Base-by-base conservation (phyloP, 495 filamentous ascomycete species). In the Trichoderma reesei region DNA sequence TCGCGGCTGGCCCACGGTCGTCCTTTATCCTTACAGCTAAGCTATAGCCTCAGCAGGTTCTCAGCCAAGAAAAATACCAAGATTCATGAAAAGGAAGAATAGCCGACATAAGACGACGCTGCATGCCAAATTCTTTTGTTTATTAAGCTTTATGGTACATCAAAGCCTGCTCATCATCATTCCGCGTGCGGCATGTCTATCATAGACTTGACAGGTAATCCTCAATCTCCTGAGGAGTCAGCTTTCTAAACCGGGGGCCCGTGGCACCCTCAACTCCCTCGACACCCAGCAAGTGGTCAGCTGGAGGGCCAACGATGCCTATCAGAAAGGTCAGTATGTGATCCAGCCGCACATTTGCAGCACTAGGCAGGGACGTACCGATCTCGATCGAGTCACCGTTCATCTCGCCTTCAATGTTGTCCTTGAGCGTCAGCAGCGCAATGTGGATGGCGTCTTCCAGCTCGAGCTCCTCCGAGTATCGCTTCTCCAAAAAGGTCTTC, bases 381-480 rank as follows among this genome's bases (percentile, higher is more conserved):
- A 99, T 96, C 81, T 99, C 94, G 69, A 99, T 93, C 46, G 94
- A 98, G 76, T 98, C 95, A 60, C 94, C 94, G 71, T 90, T 98
- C 94, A 98, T 97, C 79, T 98, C 94, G 33, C 94, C 94, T 76
- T 97, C 94, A 68, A 98, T 98, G 36, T 92, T 96, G 83, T 99
- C 94, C 82, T 99, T 99, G 74, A 99, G 78, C 51, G 94, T 99
- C 74, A 98, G 79, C 63, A 99, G 83, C 60, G 94, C 94, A 82
- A 99, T 99, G 79, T 98, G 93, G 66, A 99, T 92, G 26, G 94
- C 94, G 78, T 99, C 94, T 77, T 99, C 94, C 65, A 99, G 79
- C 82, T 98, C 94, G 72, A 98, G 80, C 16, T 92, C 92, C 75
- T 98, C 94, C 1, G 91, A 95, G 76, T 97, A 98, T 75, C 94